Evolutionary conservation across 352 stramenopile species (phyloP).

Genomic region (Globisporangium okanoganense): DNA sequence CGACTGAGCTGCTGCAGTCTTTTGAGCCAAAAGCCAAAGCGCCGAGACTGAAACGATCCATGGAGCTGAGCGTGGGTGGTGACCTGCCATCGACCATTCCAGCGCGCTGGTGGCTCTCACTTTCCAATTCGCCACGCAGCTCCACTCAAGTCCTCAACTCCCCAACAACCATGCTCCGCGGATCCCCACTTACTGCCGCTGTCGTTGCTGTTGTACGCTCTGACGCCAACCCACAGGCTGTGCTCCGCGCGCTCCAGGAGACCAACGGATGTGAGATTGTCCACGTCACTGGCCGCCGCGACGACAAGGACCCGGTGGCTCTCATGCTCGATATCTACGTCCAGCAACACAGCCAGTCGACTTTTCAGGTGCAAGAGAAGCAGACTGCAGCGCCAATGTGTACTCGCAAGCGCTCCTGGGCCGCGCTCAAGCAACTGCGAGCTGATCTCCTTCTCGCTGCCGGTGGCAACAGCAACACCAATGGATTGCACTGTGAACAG

Average conservation of each 20-base stretch:
- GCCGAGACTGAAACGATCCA: background rate
- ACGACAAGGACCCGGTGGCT: background rate
- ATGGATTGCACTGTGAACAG: background rate
- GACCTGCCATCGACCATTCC: background rate
- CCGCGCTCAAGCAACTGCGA: background rate
- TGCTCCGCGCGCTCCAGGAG: background rate
- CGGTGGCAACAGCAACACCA: background rate
- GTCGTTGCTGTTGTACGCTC: background rate
- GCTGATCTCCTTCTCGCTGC: background rate
- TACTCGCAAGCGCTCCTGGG: background rate
- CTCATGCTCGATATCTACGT: slow-evolving; percentile 6
- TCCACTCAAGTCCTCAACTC: background rate
- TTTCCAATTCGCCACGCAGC: background rate
- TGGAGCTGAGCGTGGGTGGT: background rate
- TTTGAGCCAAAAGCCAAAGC: background rate
- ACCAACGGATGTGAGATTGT: background rate
- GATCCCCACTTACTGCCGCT: background rate
- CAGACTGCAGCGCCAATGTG: background rate
- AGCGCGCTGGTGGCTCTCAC: background rate
- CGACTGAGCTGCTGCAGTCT: too few relatives aligned
- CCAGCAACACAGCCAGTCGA: background rate
- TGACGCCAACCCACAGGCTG: background rate
- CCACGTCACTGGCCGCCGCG: background rate
- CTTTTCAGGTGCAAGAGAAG: background rate
- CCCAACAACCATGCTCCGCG: slow-evolving; percentile 5